Percentiles rank a stretch among this genome's conserved stretches.
These are phyloP conservation scores for Phytophthora sp. DNA, from an alignment of 352 stramenopile genomes.

Conservation along the genomic window DNA sequence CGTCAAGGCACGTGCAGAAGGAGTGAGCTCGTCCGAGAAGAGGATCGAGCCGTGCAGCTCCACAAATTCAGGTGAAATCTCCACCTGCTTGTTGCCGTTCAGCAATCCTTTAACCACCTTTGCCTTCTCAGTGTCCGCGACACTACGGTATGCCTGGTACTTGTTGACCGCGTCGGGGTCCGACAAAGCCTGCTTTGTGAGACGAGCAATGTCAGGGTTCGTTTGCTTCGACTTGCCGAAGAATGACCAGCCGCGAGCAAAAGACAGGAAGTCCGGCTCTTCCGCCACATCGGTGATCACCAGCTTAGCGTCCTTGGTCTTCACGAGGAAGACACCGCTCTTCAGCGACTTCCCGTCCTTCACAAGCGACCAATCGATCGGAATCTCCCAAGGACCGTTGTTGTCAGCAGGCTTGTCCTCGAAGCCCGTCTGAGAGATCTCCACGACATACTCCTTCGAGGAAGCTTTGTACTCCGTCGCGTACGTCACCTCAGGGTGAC, in stretches of 20 bases:
- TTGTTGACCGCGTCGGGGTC: slow-evolving; percentile 82
- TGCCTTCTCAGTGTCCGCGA: slow-evolving; percentile 72
- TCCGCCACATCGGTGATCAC: slow-evolving; percentile 52
- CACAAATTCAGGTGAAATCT: slow-evolving; percentile 66
- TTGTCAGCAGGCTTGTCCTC: slow-evolving; percentile 70
- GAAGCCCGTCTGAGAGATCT: slow-evolving; percentile 73
- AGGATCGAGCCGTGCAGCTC: slow-evolving; percentile 71
- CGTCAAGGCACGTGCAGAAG: slow-evolving; percentile 66
- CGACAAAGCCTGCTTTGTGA: slow-evolving; percentile 70
- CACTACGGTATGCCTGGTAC: slow-evolving; percentile 74
- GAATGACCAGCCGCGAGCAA: slow-evolving; percentile 80
- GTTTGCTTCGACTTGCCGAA: slow-evolving; percentile 77
- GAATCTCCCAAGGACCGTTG: slow-evolving; percentile 81
- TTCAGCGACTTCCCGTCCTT: slow-evolving; percentile 68
- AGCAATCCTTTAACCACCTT: slow-evolving; percentile 70
- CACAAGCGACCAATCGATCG: slow-evolving; percentile 76
- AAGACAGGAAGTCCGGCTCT: slow-evolving; percentile 75
- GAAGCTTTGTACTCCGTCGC: slow-evolving; percentile 57
- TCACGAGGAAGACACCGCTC: slow-evolving; percentile 66
- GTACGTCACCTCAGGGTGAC: slow-evolving; percentile 72
- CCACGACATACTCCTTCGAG: slow-evolving; percentile 58
- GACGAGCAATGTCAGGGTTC: slow-evolving; percentile 47
- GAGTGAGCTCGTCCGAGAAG: slow-evolving; percentile 71
- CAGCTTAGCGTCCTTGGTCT: slow-evolving; percentile 60
- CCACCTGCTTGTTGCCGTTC: slow-evolving; percentile 48